phyloP scores from a whole-genome alignment of 2,329 filamentous ascomycete species.

The Ophiostoma quercus region DNA sequence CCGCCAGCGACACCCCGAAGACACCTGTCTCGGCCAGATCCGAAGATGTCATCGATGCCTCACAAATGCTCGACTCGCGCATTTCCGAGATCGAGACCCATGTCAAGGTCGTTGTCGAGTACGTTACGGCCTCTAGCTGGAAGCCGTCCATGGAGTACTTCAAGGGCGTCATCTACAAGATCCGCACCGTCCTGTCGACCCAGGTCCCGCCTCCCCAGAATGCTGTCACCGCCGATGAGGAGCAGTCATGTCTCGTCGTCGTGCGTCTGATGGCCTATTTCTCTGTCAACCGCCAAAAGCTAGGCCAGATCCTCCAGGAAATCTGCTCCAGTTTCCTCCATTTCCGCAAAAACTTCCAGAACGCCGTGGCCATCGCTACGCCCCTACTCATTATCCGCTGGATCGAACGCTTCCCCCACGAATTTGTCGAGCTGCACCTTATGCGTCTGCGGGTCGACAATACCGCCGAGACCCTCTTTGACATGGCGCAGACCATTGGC shows the following conservation, averaged over 20 bases:
- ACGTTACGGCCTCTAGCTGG: constrained; percentile 62
- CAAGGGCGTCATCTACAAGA: constrained; percentile 47
- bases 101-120: constrained; percentile 56
- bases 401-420: constrained; percentile 59
- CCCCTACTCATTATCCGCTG: constrained; percentile 60
- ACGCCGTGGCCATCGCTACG: constrained; percentile 56
- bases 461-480: constrained; percentile 61
- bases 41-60: constrained; percentile 37
- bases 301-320: constrained; percentile 59
- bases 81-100: constrained; percentile 48
- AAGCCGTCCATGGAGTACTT: constrained; percentile 54
- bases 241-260: constrained; percentile 48
- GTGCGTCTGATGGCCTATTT: constrained; percentile 57
- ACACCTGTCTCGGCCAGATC: constrained; percentile 30
- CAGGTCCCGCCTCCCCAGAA: constrained; percentile 37
- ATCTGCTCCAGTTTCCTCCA: constrained; percentile 63
- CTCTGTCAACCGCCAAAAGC: constrained; percentile 59
- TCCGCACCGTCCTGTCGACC: constrained; percentile 42
- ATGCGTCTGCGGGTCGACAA: constrained; percentile 58
- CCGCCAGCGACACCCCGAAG: constrained; percentile 27
- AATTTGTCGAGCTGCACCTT: constrained; percentile 60
- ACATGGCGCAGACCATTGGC: constrained; percentile 59
- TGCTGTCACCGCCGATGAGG: constrained; percentile 44
- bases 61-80: constrained; percentile 35
- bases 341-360: constrained; percentile 59